Percentiles rank a stretch among this genome's conserved stretches.
phyloP scores from a whole-genome alignment of 305 asterid species.

The Solanum hybrid region DNA sequence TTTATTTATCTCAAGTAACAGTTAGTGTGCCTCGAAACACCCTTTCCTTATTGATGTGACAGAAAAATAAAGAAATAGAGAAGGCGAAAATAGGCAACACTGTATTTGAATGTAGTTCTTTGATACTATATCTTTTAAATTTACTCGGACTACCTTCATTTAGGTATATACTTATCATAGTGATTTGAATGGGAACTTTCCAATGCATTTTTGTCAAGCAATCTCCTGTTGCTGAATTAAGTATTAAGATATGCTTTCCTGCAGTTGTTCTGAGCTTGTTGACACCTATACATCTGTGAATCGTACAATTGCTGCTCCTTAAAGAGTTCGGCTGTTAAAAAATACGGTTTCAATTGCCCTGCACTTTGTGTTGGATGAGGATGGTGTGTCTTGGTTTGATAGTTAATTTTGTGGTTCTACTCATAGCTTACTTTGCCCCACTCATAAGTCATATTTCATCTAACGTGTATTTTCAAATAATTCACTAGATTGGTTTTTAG shows the following conservation, averaged over 20 bases:
- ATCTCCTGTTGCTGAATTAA: not conserved
- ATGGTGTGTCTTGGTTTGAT: not conserved
- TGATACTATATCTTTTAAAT: not conserved
- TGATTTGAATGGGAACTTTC: not conserved
- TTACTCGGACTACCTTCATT: not conserved
- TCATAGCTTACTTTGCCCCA: not conserved
- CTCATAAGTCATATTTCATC: not conserved
- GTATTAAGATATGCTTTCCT: not conserved
- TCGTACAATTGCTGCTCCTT: not conserved
- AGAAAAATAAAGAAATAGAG: not conserved
- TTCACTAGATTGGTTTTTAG: not conserved
- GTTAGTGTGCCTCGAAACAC: not conserved
- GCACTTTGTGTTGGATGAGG: not conserved
- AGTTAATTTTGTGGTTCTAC: not conserved
- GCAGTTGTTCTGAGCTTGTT: not conserved
- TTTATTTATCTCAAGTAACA: not conserved
- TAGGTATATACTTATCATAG: conserved; percentile 1
- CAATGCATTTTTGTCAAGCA: not conserved
- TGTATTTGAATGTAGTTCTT: not conserved
- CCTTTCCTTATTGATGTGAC: not conserved
- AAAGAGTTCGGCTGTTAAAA: not conserved
- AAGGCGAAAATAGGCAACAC: not conserved
- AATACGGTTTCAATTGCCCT: not conserved
- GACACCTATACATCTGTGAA: not conserved
- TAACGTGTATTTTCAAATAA: not conserved